A percentile compares a stretch with the other conserved stretches of the same genome.
Evolutionary conservation across 2,329 filamentous ascomycete species (phyloP).

Genomic region (Sporothrix brasiliensis): DNA sequence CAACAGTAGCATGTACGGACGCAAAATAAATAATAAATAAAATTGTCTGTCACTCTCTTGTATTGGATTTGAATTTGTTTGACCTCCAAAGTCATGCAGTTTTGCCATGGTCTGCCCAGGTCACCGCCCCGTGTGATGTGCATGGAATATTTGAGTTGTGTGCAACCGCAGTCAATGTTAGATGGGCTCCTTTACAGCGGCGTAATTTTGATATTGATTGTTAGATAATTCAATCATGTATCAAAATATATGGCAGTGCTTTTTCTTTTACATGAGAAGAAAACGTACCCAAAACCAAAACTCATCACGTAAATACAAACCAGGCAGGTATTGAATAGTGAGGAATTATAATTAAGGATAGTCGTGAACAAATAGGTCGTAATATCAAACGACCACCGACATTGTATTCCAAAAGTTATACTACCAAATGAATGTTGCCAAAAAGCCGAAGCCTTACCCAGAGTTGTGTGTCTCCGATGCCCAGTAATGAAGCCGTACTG

Average conservation of each 20-base stretch:
- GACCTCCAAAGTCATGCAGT: neutral
- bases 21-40: neutral
- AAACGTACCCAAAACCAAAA: too few relatives aligned
- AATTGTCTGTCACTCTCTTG: neutral
- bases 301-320: neutral
- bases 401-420: neutral
- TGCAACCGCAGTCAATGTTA: neutral
- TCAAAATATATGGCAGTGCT: too few relatives aligned
- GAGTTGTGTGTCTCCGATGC: conserved; percentile 1
- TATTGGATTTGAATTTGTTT: neutral
- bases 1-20: neutral
- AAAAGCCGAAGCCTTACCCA: neutral
- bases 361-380: neutral
- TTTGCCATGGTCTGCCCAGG: neutral
- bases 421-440: neutral
- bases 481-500: neutral
- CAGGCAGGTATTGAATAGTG: too few relatives aligned
- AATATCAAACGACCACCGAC: neutral
- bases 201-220: neutral
- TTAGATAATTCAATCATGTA: too few relatives aligned
- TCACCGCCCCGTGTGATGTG: neutral
- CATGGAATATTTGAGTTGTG: neutral
- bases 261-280: too few relatives aligned
- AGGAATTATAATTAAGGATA: too few relatives aligned
- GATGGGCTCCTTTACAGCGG: too few relatives aligned